phyloP scores from a whole-genome alignment of 23 red algal genomes.

The Gracilaria vermiculophylla region DNA sequence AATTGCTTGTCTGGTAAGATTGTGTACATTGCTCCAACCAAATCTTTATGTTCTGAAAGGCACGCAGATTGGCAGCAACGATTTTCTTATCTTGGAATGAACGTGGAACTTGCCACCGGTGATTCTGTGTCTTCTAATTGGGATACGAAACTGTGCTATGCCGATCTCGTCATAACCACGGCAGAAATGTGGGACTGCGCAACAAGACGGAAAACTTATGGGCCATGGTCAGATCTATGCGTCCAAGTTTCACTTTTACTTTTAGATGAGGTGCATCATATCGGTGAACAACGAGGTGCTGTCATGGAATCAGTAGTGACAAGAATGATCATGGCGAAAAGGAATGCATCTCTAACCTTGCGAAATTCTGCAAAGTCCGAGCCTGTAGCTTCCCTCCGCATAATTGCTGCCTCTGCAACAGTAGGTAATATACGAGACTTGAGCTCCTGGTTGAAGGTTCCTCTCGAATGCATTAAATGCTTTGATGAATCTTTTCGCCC shows the following conservation, averaged over 20 bases:
- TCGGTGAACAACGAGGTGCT: constrained; percentile 59
- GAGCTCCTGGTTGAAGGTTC: constrained; percentile 41
- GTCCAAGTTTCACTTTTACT: constrained; percentile 44
- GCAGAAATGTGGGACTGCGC: constrained; percentile 38
- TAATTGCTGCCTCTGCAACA: constrained; percentile 72
- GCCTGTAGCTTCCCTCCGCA: constrained; percentile 24
- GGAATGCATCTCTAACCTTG: background rate
- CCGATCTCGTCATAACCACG: constrained; percentile 42
- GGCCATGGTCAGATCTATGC: background rate
- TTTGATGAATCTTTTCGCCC: constrained; percentile 59
- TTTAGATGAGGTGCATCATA: constrained; percentile 78
- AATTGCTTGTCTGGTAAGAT: background rate
- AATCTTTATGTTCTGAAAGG: constrained; percentile 43
- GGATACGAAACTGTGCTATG: background rate
- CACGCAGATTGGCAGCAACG: constrained; percentile 19
- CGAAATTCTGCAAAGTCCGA: background rate
- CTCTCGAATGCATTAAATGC: background rate
- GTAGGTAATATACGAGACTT: constrained; percentile 58
- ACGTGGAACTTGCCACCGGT: constrained; percentile 19
- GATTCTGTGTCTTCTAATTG: constrained; percentile 6
- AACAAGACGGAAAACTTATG: background rate
- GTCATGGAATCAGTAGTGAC: constrained; percentile 72
- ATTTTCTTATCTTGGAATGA: constrained; percentile 3
- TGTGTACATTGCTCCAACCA: constrained; percentile 52
- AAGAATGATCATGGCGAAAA: constrained; percentile 42